phyloP scores from a whole-genome alignment of 257 asterid species.

The Craterostigma plantagineum region DNA sequence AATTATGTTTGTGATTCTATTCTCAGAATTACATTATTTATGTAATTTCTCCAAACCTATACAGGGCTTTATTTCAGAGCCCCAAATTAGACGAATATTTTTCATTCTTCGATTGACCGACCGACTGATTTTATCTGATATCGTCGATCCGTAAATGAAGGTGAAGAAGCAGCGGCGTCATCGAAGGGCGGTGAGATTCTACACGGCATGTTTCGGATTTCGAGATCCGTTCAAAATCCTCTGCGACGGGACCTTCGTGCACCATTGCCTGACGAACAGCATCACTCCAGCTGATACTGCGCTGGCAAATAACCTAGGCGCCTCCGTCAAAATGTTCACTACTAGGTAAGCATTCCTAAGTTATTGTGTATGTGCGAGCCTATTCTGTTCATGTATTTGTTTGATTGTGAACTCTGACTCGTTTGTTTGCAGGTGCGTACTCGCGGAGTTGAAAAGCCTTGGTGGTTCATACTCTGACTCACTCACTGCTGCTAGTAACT shows the following conservation, averaged over 20 bases:
- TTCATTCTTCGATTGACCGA: too few species aligned
- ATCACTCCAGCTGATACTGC: constrained; percentile 89
- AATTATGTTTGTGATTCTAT: too few species aligned
- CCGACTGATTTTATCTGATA: too few species aligned
- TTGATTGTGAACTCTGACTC: not conserved
- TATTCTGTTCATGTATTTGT: too few species aligned
- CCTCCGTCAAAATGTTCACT: constrained; percentile 60
- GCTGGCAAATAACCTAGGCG: constrained; percentile 50
- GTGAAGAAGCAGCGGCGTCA: constrained; percentile 69
- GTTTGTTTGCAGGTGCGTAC: constrained; percentile 47
- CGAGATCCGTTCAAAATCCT: constrained; percentile 83
- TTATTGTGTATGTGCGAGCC: not conserved
- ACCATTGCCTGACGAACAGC: constrained; percentile 44
- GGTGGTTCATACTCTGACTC: constrained; percentile 42
- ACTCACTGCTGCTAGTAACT: constrained; percentile 47
- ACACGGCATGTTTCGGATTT: constrained; percentile 74
- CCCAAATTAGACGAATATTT: too few species aligned
- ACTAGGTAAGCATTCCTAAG: constrained; percentile 30
- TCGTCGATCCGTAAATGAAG: too few species aligned
- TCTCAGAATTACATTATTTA: too few species aligned
- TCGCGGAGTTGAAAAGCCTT: constrained; percentile 69
- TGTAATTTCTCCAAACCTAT: too few species aligned
- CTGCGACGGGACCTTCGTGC: constrained; percentile 89
- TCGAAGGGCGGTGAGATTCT: constrained; percentile 59
- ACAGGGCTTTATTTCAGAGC: too few species aligned